Conservation (phyloP, 768 basidiomycete species). For the Chalciporus pseudorubinellus region DNA sequence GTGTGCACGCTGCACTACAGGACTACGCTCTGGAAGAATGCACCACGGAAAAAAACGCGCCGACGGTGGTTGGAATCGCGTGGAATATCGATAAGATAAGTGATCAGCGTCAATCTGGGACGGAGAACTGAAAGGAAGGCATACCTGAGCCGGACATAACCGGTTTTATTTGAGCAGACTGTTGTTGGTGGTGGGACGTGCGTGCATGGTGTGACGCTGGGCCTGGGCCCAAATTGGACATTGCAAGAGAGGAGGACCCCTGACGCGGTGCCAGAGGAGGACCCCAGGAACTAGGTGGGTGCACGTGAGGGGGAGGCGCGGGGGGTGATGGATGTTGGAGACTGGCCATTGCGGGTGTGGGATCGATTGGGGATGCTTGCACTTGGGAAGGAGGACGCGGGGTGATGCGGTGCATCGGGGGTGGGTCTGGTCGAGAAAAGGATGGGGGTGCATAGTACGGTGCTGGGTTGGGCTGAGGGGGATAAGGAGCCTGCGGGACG, state of each 20-base stretch:
- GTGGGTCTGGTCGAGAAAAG: conserved; percentile 17
- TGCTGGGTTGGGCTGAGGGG: conserved; percentile 21
- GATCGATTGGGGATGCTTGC: conserved; percentile 25
- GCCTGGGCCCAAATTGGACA: conserved; percentile 24
- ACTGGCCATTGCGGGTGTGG: conserved; percentile 33
- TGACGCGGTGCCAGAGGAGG: conserved; percentile 24
- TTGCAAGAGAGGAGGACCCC: conserved; percentile 30
- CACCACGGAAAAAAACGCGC: conserved; percentile 11
- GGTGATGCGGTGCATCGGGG: conserved; percentile 29
- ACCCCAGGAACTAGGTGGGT: conserved; percentile 32
- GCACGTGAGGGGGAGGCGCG: conserved; percentile 32
- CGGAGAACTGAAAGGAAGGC: neutral
- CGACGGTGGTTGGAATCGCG: neutral
- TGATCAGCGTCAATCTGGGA: conserved; percentile 3
- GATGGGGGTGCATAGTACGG: conserved; percentile 19
- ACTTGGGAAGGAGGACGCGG: conserved; percentile 34
- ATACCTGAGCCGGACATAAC: conserved; percentile 33
- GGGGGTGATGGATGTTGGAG: conserved; percentile 31
- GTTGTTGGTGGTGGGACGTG: conserved; percentile 28
- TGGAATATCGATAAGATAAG: neutral
- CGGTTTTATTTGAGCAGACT: conserved; percentile 30
- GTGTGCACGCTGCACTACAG: conserved; percentile 27
- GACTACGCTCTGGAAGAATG: conserved; percentile 26
- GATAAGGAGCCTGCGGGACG: conserved; percentile 16
- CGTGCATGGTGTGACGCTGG: conserved; percentile 26